A percentile compares a stretch with the other conserved stretches of the same genome.
These are phyloP conservation scores for Pisolithus sp. DNA, from an alignment of 768 basidiomycete genomes.

Conservation along the genomic window DNA sequence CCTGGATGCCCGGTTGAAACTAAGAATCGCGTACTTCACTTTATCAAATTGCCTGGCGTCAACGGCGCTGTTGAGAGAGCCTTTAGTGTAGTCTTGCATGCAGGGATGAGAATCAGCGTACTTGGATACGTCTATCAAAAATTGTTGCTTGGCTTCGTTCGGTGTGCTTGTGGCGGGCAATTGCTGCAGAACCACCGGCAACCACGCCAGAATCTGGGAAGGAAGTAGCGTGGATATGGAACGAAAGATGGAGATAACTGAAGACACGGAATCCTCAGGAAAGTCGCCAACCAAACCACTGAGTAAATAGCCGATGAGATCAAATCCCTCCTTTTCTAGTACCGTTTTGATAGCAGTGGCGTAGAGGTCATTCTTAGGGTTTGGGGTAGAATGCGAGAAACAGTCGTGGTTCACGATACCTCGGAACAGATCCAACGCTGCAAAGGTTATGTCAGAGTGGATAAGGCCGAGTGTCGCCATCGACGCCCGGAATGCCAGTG, in stretches of 20 bases:
- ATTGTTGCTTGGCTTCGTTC: constrained; percentile 58
- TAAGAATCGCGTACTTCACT: constrained; percentile 72
- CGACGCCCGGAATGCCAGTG: constrained; percentile 66
- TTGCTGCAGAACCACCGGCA: constrained; percentile 64
- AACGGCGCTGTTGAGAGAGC: constrained; percentile 45
- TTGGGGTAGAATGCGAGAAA: constrained; percentile 43
- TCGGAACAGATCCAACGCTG: constrained; percentile 76
- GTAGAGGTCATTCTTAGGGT: constrained; percentile 58
- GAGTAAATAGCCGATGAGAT: constrained; percentile 63
- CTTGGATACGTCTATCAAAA: constrained; percentile 70
- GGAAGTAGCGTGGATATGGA: constrained; percentile 63
- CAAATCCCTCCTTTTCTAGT: constrained; percentile 65
- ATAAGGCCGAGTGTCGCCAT: constrained; percentile 79
- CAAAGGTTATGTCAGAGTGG: constrained; percentile 75
- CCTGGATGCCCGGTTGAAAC: constrained; percentile 65
- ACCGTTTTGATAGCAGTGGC: constrained; percentile 54
- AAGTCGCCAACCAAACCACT: constrained; percentile 81
- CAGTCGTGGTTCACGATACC: constrained; percentile 70
- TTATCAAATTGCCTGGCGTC: constrained; percentile 65
- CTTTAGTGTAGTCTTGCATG: constrained; percentile 4
- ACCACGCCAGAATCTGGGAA: constrained; percentile 61
- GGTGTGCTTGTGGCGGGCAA: constrained; percentile 58
- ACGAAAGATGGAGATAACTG: constrained; percentile 74
- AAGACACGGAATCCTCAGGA: constrained; percentile 73
- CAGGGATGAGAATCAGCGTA: constrained; percentile 34